Percentiles rank a stretch among this genome's conserved stretches.
Evolutionary conservation across 139 green algal genomes (phyloP).

Genomic region (Haematococcus lacustris): DNA sequence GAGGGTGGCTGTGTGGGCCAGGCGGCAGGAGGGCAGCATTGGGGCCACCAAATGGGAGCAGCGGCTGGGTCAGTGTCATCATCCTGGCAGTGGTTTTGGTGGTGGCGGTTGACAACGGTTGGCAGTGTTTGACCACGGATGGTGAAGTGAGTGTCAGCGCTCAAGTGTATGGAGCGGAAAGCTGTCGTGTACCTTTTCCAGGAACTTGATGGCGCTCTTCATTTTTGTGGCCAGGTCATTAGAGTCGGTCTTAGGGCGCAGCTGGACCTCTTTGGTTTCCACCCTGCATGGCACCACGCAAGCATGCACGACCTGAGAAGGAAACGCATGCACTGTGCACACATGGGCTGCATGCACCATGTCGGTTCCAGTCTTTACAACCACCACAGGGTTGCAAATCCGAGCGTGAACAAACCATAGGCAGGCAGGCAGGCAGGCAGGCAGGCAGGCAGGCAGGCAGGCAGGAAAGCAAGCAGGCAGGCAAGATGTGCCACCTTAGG

Average conservation of each 20-base stretch:
- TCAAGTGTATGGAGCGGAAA: too few relatives aligned
- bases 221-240: slow-evolving; percentile 29
- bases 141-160: too few relatives aligned
- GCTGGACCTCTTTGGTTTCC: slow-evolving; percentile 38
- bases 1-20: too few relatives aligned
- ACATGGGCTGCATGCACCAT: not conserved
- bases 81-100: too few relatives aligned
- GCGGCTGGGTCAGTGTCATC: too few relatives aligned
- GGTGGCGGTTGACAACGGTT: too few relatives aligned
- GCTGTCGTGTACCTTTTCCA: slow-evolving; percentile 34
- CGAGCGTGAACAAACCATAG: not conserved
- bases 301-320: not conserved
- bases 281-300: slow-evolving; percentile 7
- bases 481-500: too few relatives aligned
- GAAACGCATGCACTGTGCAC: not conserved
- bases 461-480: not conserved
- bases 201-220: slow-evolving; percentile 31
- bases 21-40: too few relatives aligned
- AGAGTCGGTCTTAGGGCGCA: slow-evolving; percentile 29
- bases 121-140: too few relatives aligned
- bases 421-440: not conserved
- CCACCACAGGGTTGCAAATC: not conserved
- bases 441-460: not conserved
- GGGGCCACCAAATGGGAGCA: too few relatives aligned
- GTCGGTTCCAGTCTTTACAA: not conserved